These are phyloP conservation scores for Leccinum truebloodii DNA, from an alignment of 768 basidiomycete species.

Conservation along the genomic window DNA sequence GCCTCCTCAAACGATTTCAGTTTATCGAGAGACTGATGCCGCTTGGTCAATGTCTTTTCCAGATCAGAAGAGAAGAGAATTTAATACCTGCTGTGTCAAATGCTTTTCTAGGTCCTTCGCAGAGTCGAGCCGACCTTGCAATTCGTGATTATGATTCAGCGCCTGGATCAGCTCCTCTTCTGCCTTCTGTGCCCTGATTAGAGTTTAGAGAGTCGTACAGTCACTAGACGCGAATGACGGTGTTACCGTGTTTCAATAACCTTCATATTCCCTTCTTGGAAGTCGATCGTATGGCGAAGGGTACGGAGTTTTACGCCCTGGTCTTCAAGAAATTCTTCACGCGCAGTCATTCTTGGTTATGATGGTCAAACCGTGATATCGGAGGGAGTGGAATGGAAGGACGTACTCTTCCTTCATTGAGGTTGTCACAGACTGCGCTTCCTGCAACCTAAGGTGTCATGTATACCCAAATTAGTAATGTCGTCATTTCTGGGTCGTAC, in stretches of 20 bases:
- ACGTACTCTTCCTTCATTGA: slow-evolving; percentile 34
- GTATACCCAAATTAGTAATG: slow-evolving; percentile 13
- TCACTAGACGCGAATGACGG: neutral
- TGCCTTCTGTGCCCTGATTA: slow-evolving; percentile 19
- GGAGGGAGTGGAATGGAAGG: slow-evolving; percentile 24
- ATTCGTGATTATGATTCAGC: slow-evolving; percentile 25
- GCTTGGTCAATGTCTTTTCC: slow-evolving; percentile 20
- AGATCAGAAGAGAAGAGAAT: slow-evolving; percentile 17
- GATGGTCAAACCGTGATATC: slow-evolving; percentile 14
- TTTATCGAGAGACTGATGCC: slow-evolving; percentile 23
- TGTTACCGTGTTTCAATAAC: slow-evolving; percentile 29
- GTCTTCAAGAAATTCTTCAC: slow-evolving; percentile 27
- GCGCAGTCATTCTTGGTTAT: slow-evolving; percentile 24
- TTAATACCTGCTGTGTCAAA: slow-evolving; percentile 24
- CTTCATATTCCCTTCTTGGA: slow-evolving; percentile 32
- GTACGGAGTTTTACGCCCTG: slow-evolving; percentile 28
- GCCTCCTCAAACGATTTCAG: slow-evolving; percentile 17
- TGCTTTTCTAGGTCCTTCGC: slow-evolving; percentile 25
- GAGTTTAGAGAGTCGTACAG: slow-evolving; percentile 15
- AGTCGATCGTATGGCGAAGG: slow-evolving; percentile 32
- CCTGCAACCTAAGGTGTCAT: slow-evolving; percentile 24
- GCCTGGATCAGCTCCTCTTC: slow-evolving; percentile 22
- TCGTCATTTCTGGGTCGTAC: neutral
- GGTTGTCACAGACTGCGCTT: slow-evolving; percentile 25
- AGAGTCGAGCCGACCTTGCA: slow-evolving; percentile 31